These are phyloP conservation scores for Cladosporium oxysporum DNA, from an alignment of 2,329 filamentous ascomycete species.

Conservation along the genomic window DNA sequence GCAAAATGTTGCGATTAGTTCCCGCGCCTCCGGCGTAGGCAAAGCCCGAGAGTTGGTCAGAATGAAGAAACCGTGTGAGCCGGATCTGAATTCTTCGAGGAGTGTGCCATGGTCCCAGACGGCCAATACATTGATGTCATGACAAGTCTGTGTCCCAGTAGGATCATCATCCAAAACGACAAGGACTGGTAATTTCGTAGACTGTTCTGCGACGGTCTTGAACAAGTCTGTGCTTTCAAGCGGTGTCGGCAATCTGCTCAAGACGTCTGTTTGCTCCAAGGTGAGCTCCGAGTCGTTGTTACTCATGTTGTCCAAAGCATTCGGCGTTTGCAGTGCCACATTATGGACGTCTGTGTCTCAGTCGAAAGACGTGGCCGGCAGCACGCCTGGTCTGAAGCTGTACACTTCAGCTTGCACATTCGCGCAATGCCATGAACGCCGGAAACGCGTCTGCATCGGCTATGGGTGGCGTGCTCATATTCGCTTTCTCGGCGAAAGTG, in stretches of 20 bases:
- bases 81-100: slow-evolving; percentile 46
- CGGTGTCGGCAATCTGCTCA: not conserved
- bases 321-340: not conserved
- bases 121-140: slow-evolving; percentile 57
- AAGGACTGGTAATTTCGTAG: slow-evolving; percentile 6
- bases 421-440: not conserved
- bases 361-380: not conserved
- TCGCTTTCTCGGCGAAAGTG: not conserved
- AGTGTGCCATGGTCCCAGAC: slow-evolving; percentile 54
- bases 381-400: not conserved
- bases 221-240: not conserved
- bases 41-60: slow-evolving; percentile 61
- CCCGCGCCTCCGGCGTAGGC: slow-evolving; percentile 49
- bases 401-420: not conserved
- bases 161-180: slow-evolving; percentile 20
- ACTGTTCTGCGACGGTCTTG: not conserved
- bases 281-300: not conserved
- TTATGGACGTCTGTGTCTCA: not conserved
- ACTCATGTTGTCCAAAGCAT: not conserved
- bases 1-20: slow-evolving; percentile 55
- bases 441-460: not conserved
- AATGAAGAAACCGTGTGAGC: slow-evolving; percentile 58
- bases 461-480: not conserved
- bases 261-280: not conserved
- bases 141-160: slow-evolving; percentile 64